Conservation (phyloP, 106 monocot genomes). For the Gastrodia elata region DNA sequence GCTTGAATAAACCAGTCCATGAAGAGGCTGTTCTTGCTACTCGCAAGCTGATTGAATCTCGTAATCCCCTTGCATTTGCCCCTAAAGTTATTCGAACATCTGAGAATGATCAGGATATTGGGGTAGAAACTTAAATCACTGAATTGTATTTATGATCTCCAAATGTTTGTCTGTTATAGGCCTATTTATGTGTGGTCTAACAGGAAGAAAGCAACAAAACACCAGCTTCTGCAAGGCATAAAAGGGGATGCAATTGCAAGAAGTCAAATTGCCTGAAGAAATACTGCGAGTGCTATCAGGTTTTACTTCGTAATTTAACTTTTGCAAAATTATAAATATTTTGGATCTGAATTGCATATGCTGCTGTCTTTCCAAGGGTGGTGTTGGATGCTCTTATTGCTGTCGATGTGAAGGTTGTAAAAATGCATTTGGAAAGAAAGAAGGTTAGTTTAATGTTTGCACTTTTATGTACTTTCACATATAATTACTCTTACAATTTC, state of each 20-base stretch:
- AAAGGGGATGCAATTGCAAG: slow-evolving; percentile 97
- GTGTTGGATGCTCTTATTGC: slow-evolving; percentile 25
- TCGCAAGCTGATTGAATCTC: slow-evolving; percentile 92
- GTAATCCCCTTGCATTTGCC: slow-evolving; percentile 98
- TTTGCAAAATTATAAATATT: neutral
- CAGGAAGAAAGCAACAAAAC: slow-evolving; percentile 85
- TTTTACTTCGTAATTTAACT: slow-evolving; percentile 18
- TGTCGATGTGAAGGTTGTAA: slow-evolving; percentile 25
- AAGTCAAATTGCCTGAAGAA: slow-evolving; percentile 96
- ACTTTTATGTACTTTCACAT: neutral
- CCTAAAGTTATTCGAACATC: slow-evolving; percentile 80
- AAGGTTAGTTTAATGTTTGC: slow-evolving; percentile 11
- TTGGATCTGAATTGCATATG: slow-evolving; percentile 9
- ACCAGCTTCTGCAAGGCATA: slow-evolving; percentile 93
- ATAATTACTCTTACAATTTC: neutral
- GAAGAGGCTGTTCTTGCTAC: slow-evolving; percentile 84
- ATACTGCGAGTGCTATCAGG: slow-evolving; percentile 99
- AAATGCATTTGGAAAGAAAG: slow-evolving; percentile 30
- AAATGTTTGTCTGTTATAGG: neutral
- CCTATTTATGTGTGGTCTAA: neutral
- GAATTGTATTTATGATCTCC: neutral
- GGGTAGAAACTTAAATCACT: slow-evolving; percentile 25
- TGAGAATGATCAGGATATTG: slow-evolving; percentile 33
- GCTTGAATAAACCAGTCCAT: slow-evolving; percentile 84
- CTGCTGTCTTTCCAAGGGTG: slow-evolving; percentile 11